Base-by-base conservation (phyloP, 108 stramenopile genomes). In the Cyclotella cryptica region DNA sequence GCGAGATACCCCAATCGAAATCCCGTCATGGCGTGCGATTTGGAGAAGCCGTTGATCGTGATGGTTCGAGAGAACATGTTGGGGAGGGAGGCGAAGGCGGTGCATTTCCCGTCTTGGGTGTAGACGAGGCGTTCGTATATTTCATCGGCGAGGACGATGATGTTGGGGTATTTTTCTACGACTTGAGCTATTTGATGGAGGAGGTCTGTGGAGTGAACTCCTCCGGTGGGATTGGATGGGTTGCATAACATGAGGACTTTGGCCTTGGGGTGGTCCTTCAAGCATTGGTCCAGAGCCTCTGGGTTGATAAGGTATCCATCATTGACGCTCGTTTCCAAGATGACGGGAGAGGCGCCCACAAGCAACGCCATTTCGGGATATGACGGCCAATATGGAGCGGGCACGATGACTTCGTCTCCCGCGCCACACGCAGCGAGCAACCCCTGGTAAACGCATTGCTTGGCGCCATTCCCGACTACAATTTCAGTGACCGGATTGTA, bases 1-100 rank as follows among this genome's bases (percentile, higher is more conserved):
- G 96, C 96, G 58, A 97, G 60, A 68, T 99, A 98, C 24, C 97
- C 98, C 42, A 99, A 74, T 46, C 98, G 81, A 55, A 95, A 89
- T 24, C 98, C 98, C 15, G 98, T 99, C 98, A 99, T 99, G 74
- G 97, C 97, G 74, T 98, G 91, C 11, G 96, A 88, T 86, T 99
- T 99, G 65, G 89, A 89, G 69, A 98, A 98, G 4, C 98, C 98
- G 74, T 99, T 99, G 26, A 98, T 73, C 35, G 94, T 93, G 72
- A 98, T 82, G 59, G 96, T 98, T 18, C 98, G 85, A 21, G 81
- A 67, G 68, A 82, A 93, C 96, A 98, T 93, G 60, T 84, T 84
- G 11, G 90, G 88, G 12, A 96, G 61, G 4, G 85, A 72, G 10
- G 97, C 97, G 75, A 98, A 95, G 47, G 95, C 86, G 41, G 89